A percentile compares a stretch with the other conserved stretches of the same genome.
phyloP scores from a whole-genome alignment of 306 rosid species.

The Astragalus glycyphyllos region DNA sequence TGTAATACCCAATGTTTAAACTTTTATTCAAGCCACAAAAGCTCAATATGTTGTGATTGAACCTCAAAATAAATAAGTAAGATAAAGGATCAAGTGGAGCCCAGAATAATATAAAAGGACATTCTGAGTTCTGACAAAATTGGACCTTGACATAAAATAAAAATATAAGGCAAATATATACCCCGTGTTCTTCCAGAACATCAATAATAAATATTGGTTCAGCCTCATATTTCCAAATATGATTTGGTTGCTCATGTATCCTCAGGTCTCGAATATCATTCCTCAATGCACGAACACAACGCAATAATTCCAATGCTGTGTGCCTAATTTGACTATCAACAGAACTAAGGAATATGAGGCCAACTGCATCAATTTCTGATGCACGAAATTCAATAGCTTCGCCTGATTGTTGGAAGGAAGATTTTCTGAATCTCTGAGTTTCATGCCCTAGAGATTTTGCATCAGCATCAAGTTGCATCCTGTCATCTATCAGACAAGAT shows the following conservation, averaged over 20 bases:
- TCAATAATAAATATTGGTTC: slow-evolving; percentile 95
- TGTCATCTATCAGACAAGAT: slow-evolving; percentile 89
- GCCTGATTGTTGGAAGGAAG: slow-evolving; percentile 76
- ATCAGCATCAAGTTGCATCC: slow-evolving; percentile 69
- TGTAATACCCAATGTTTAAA: slow-evolving; percentile 52
- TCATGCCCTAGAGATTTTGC: slow-evolving; percentile 56
- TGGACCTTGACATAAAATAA: slow-evolving; percentile 33
- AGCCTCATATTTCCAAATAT: slow-evolving; percentile 75
- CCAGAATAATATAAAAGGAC: slow-evolving; percentile 40
- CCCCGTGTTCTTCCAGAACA: slow-evolving; percentile 99
- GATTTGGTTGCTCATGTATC: slow-evolving; percentile 67
- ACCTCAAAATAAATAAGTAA: slow-evolving; percentile 38
- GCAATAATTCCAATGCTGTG: slow-evolving; percentile 91
- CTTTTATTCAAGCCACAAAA: slow-evolving; percentile 18
- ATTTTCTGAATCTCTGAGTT: slow-evolving; percentile 72
- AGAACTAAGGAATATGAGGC: slow-evolving; percentile 96
- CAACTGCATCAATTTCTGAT: slow-evolving; percentile 96
- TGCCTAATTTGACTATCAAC: slow-evolving; percentile 96
- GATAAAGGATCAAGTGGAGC: slow-evolving; percentile 50
- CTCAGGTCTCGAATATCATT: slow-evolving; percentile 83
- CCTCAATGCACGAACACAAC: slow-evolving; percentile 96
- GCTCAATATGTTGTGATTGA: slow-evolving; percentile 31
- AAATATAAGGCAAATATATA: slow-evolving; percentile 41
- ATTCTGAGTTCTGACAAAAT: slow-evolving; percentile 12
- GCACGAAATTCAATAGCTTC: slow-evolving; percentile 87